Base-by-base conservation (phyloP, 805 yeast genomes). In the Isabelozyma pseudorhagii region DNA sequence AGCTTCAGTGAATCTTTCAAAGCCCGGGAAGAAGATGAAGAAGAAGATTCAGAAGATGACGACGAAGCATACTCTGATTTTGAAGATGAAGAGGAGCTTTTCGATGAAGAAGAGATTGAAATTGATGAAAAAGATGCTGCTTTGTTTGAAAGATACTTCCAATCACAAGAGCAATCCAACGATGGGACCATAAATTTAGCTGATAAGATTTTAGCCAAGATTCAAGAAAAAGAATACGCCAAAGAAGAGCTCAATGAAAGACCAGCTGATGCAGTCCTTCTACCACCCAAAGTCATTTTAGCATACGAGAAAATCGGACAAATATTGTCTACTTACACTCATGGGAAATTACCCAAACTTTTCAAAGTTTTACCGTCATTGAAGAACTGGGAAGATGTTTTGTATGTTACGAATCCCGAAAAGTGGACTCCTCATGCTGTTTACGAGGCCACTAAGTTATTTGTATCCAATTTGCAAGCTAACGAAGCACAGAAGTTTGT, bases 241-340 rank as follows among this genome's bases (percentile, higher is more conserved):
- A 69, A 66, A 46, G 58, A 58, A 45, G 53, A 48, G 38, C 46
- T 50, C 14, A n/a, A 14, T 15, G 67, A 65, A 57, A 76, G 72
- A 66, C 82, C 78, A 13, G 72, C 65, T 17, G 93, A 89, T 58
- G 89, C 85, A 46, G 97, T 93, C 4, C 78, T 87, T 58, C 77
- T 94, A 51, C 99, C 99, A 6, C 97, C 97, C 50, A 92, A 94
- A 66, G 98, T 94, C 49, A 91, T 94, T 60, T 91, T 88, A 55
- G 98, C 97, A 1, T 94, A 93, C 66, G 85, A 89, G 44, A 89
- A 89, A 63, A 93, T 94, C 43, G 98, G 98, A 8, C 84, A 84
- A 57, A 84, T 93, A 46, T 75, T 94, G 51, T 79, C 90, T 17
- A 83, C 96, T 4, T 94, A 96, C 82, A 87, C 92, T 39, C 96